Conservation (phyloP, 768 basidiomycete genomes). For the Trametes cingulata region DNA sequence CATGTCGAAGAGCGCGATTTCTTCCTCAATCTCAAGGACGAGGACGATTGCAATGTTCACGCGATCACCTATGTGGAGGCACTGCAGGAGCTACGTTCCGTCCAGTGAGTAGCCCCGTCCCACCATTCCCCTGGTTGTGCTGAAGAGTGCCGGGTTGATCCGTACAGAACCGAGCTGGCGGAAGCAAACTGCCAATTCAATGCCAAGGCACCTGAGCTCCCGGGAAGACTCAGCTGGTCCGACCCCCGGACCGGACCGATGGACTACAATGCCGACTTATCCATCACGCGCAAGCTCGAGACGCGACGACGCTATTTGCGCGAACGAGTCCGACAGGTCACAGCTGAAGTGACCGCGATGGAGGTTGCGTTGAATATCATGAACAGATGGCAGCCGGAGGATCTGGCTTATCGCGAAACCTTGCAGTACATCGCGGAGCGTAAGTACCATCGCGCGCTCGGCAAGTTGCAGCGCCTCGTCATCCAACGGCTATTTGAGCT, state of each 20-base stretch:
- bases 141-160: neutral
- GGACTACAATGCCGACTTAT: conserved; percentile 12
- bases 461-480: conserved; percentile 37
- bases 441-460: conserved; percentile 33
- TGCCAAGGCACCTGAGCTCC: neutral
- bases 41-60: too few relatives aligned
- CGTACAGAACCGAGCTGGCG: conserved; percentile 3
- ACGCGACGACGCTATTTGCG: conserved; percentile 24
- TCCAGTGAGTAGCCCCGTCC: conserved; percentile 9
- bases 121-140: neutral
- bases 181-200: neutral
- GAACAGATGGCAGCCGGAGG: conserved; percentile 29
- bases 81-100: conserved; percentile 24
- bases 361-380: conserved; percentile 27
- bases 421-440: conserved; percentile 20
- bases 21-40: too few relatives aligned
- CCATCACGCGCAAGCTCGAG: conserved; percentile 28
- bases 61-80: conserved; percentile 37
- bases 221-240: neutral
- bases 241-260: neutral
- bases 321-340: conserved; percentile 27
- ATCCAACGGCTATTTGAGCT: conserved; percentile 42
- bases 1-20: too few relatives aligned
- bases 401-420: conserved; percentile 27
- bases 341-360: neutral